Conservation (phyloP, 805 yeast species). For the Babjeviella inositovora region DNA sequence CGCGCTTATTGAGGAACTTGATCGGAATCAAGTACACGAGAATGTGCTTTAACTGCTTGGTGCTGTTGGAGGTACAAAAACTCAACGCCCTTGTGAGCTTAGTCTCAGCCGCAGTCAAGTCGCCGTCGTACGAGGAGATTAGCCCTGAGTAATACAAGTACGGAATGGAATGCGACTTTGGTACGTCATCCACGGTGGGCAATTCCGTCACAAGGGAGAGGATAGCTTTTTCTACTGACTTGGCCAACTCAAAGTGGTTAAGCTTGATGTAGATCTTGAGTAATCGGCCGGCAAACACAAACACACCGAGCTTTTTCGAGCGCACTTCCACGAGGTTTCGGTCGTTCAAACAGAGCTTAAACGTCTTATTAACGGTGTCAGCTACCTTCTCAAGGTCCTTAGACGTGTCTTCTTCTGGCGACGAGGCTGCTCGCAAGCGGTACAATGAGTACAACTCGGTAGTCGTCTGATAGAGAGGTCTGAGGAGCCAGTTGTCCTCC, state of each 20-base stretch:
- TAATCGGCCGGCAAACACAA: conserved; percentile 54
- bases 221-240: conserved; percentile 57
- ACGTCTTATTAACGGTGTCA: conserved; percentile 51
- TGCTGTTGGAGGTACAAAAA: conserved; percentile 7
- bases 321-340: conserved; percentile 30
- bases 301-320: conserved; percentile 49
- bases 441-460: conserved; percentile 1
- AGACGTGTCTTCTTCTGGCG: too few species aligned
- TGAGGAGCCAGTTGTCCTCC: neutral
- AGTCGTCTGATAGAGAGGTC: neutral
- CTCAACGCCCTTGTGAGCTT: conserved; percentile 35
- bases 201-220: conserved; percentile 32
- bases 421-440: too few species aligned
- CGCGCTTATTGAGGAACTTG: conserved; percentile 27
- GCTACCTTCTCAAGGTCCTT: conserved; percentile 53
- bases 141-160: conserved; percentile 60
- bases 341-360: conserved; percentile 68
- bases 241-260: conserved; percentile 56
- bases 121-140: conserved; percentile 48
- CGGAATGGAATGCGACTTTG: conserved; percentile 37
- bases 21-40: conserved; percentile 50
- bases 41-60: conserved; percentile 14
- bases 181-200: conserved; percentile 27
- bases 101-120: conserved; percentile 30
- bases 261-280: conserved; percentile 55